Percentiles rank a stretch among this genome's conserved stretches.
Conservation (phyloP, 2,329 filamentous ascomycete species). For the Pestalotiopsis sp. region DNA sequence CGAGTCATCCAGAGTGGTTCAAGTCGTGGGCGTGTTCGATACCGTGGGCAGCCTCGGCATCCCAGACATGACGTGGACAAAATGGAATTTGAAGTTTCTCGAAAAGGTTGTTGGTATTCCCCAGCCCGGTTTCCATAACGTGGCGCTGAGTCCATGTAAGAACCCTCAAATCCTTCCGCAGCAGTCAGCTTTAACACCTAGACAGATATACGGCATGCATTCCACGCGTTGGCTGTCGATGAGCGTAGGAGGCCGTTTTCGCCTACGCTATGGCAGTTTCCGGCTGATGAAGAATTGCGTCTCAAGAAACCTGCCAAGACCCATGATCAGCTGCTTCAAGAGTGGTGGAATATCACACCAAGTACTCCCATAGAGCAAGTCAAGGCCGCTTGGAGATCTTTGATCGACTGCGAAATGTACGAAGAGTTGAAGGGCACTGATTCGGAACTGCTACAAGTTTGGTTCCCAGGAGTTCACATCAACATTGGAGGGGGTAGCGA, state of each 20-base stretch:
- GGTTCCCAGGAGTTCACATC: constrained; percentile 56
- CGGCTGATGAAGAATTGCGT: constrained; percentile 22
- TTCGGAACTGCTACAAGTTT: constrained; percentile 47
- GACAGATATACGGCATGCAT: constrained; percentile 35
- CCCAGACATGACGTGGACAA: constrained; percentile 22
- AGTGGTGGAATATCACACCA: neutral
- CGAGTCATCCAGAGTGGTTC: constrained; percentile 15
- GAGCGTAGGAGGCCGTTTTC: constrained; percentile 45
- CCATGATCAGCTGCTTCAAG: constrained; percentile 1
- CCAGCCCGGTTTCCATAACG: constrained; percentile 18
- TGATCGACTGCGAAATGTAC: constrained; percentile 17
- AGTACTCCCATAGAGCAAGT: neutral
- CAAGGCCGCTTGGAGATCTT: constrained; percentile 8
- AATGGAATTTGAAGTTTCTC: constrained; percentile 17
- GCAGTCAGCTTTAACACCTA: neutral
- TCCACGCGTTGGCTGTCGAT: constrained; percentile 39
- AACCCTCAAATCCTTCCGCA: neutral
- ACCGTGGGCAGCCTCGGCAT: constrained; percentile 34
- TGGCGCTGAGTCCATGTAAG: constrained; percentile 17
- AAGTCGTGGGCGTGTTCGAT: constrained; percentile 35
- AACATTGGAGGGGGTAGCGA: constrained; percentile 51
- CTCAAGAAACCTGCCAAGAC: constrained; percentile 16
- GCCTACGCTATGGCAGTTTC: constrained; percentile 54
- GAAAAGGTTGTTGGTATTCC: constrained; percentile 19
- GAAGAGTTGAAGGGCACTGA: constrained; percentile 9